These are phyloP conservation scores for Hypoxylon perforatum DNA, from an alignment of 495 filamentous ascomycete species.

Conservation along the genomic window DNA sequence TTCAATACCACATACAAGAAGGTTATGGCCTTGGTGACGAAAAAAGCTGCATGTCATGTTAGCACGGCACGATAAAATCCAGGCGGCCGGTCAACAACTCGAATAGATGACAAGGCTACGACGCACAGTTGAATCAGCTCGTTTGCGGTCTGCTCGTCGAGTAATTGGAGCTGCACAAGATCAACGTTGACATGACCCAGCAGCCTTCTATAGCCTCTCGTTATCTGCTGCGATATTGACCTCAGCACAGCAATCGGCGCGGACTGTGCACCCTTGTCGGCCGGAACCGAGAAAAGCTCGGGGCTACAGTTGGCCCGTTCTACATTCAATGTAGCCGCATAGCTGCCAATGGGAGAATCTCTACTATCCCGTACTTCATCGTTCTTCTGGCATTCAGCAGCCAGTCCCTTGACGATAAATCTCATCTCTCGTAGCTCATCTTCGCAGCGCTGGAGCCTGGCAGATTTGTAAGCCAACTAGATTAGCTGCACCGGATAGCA, in stretches of 20 bases:
- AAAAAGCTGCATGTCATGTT: constrained; percentile 26
- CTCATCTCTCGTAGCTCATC: constrained; percentile 42
- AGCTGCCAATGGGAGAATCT: constrained; percentile 1
- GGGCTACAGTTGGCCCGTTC: constrained; percentile 25
- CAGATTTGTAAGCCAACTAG: constrained; percentile 4
- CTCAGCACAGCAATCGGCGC: constrained; percentile 45
- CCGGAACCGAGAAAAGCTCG: constrained; percentile 40
- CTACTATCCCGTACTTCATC: neutral
- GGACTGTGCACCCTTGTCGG: constrained; percentile 44
- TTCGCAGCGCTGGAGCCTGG: constrained; percentile 42
- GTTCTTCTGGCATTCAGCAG: neutral
- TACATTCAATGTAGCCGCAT: constrained; percentile 6
- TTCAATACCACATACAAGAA: constrained; percentile 36
- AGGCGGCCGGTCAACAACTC: neutral
- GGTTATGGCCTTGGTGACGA: constrained; percentile 42
- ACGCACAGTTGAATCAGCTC: constrained; percentile 44
- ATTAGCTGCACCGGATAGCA: neutral
- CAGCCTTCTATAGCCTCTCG: constrained; percentile 35
- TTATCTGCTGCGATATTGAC: constrained; percentile 42
- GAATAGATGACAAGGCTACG: neutral
- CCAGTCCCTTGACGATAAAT: constrained; percentile 36
- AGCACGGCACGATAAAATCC: neutral
- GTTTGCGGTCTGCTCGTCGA: constrained; percentile 43
- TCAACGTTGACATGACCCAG: constrained; percentile 38
- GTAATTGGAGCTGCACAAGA: constrained; percentile 43